Base-by-base conservation (phyloP, 2,329 filamentous ascomycete species). In the Epichloe baconii region DNA sequence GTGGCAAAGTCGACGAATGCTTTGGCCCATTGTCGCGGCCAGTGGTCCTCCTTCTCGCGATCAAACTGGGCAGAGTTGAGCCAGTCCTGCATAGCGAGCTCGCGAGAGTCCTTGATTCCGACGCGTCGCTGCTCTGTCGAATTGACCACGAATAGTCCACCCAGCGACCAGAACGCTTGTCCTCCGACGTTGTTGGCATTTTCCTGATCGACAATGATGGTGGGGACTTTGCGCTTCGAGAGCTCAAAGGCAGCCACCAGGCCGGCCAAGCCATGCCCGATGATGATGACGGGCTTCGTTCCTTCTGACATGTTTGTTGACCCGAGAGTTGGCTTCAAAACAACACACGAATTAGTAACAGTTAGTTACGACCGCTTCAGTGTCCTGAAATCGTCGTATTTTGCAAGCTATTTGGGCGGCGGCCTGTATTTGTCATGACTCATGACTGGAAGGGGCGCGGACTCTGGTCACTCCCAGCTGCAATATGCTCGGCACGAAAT, bases 141-240 rank as follows among this genome's bases (percentile, higher is more conserved):
- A 64, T 82, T 62, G 51, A 82, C 78, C 63, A 75, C 70, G 65
- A 82, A 82, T 26, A 82, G 61, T 37, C 79, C 79, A 36, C 79
- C 79, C 1, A 82, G 71, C 3, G 79, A 82, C 77, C 78, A 82
- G 60, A 81, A 82, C 6, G 79, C 79, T 62, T 82, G 79, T 2
- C 79, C 79, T 53, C 79, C 79, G 10, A 82, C 67, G 57, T 71
- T 80, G 54, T 69, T 63, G 34, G 68, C 70, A 52, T 75, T 76
- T 60, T 82, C 79, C 59, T 82, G 79, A 63, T 82, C 79, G 48
- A 82, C 49, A 42, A 81, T 63, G 47, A 80, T 53, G 37, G 69
- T 69, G 2, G 70, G 71, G n/a, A 80, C 65, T 48, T 69, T 65
- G 53, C 69, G 73, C 58, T 71, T 66, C 14, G 72, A 67, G 6